Evolutionary conservation across 2,329 filamentous ascomycete species (phyloP), one percentile per base, ranked within the genome.

Genomic region (Juglanconis sp.): DNA sequence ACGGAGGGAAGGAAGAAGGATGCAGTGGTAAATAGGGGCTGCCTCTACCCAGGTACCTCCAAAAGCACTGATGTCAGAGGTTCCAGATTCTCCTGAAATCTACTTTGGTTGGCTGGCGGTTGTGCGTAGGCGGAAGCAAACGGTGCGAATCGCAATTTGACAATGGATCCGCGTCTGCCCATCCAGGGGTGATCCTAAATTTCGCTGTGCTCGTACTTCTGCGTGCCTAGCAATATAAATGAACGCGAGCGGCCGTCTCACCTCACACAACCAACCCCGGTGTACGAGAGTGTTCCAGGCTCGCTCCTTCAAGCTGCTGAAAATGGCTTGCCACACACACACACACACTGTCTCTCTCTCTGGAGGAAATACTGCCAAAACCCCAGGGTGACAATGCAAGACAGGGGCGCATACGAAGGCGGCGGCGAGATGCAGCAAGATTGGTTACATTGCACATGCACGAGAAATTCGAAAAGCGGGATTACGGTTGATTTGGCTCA

Each of bases 291-390:
- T 35, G 48, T 35, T 4, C 24, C 35, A 38, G 35, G 11, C 11
- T 8, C 7, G 7, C 35, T 38, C 11, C 11, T 38, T 11, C 36
- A 7, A 38, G 36, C 36, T 38, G 36, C 36, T 38, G 36, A 24
- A 24, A 24, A 24, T 24, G 17, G 17, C 17, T 24, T 24, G 17
- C 17, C 17, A 24, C 17, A 24, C 17, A 24, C 17, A 24, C 17
- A 24, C 17, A n/a, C n/a, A n/a, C n/a, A n/a, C n/a, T n/a, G n/a
- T 2, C 2, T 2, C 2, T 2, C 2, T 2, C 17, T 24, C 17
- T 24, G 17, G 17, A 24, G 17, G 17, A 24, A 24, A 24, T 24
- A 24, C 17, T 24, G 17, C 17, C 17, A 24, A 24, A 24, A 24
- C 17, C 17, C 17, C 17, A 24, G 17, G 17, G 17, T 24, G 17